Percentiles rank a stretch among this genome's conserved stretches.
Conservation (phyloP, 305 asterid species). For the Fraxinus sp. region DNA sequence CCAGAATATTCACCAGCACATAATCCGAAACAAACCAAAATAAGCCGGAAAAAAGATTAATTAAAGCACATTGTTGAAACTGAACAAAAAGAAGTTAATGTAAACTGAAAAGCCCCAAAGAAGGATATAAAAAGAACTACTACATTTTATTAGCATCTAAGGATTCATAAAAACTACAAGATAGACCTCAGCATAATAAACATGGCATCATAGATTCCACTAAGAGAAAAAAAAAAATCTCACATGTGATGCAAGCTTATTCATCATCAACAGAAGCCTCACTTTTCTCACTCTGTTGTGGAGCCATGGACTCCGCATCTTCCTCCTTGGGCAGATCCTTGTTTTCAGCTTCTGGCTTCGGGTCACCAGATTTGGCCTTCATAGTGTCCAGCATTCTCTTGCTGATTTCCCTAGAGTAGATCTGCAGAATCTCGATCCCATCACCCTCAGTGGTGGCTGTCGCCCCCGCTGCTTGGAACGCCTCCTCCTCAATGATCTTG, state of each 20-base stretch:
- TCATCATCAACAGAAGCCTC: background rate
- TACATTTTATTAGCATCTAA: background rate
- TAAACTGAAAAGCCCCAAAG: background rate
- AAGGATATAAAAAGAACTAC: background rate
- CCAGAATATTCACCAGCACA: background rate
- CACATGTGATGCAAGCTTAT: background rate
- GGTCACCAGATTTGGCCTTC: background rate
- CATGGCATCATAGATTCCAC: background rate
- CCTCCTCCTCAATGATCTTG: conserved; percentile 25
- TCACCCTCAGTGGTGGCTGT: conserved; percentile 12
- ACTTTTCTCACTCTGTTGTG: background rate
- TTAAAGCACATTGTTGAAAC: background rate
- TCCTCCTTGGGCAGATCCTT: background rate
- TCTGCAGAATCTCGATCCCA: conserved; percentile 28
- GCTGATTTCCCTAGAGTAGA: conserved; percentile 3
- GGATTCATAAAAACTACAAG: background rate
- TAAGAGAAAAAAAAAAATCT: background rate
- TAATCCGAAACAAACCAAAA: background rate
- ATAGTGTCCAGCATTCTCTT: background rate
- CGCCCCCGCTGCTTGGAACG: conserved; percentile 18
- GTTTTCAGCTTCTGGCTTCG: background rate
- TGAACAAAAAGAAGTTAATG: background rate
- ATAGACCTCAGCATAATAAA: background rate
- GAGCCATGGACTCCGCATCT: background rate
- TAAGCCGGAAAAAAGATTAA: background rate